These are phyloP conservation scores for Gardenia jasminoides DNA, from an alignment of 257 asterid species.

Conservation along the genomic window DNA sequence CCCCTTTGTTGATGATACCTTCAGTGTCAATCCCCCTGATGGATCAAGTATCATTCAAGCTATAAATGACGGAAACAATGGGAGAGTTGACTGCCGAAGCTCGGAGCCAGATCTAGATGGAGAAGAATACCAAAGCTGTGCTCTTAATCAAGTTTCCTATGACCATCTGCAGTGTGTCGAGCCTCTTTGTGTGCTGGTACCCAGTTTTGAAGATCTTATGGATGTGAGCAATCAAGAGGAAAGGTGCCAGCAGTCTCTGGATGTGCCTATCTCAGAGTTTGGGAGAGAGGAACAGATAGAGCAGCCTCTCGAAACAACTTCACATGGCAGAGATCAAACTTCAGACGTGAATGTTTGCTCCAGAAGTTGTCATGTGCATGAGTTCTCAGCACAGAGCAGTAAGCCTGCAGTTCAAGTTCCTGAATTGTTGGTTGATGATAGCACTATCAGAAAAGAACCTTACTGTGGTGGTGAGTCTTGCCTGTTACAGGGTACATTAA, in stretches of 20 bases:
- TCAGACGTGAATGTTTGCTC: conserved; percentile 26
- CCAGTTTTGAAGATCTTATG: conserved; percentile 25
- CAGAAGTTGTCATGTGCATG: conserved; percentile 24
- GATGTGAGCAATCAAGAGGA: conserved; percentile 28
- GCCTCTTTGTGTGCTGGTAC: conserved; percentile 25
- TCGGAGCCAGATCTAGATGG: conserved; percentile 12
- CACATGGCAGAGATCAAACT: conserved; percentile 28
- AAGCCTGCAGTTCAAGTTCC: conserved; percentile 32
- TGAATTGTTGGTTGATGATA: conserved; percentile 22
- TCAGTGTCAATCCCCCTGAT: conserved; percentile 6
- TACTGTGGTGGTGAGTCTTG: conserved; percentile 24
- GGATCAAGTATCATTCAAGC: conserved; percentile 1
- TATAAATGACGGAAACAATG: conserved; percentile 11
- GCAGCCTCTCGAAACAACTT: conserved; percentile 19
- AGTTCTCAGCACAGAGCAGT: conserved; percentile 31
- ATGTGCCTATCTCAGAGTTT: conserved; percentile 32
- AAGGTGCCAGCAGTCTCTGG: conserved; percentile 25
- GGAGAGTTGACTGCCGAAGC: conserved; percentile 13
- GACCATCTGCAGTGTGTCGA: conserved; percentile 43
- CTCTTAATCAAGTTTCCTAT: conserved; percentile 34
- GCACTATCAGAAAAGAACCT: conserved; percentile 21
- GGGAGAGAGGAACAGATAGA: conserved; percentile 18
- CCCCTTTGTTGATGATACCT: conserved; percentile 19
- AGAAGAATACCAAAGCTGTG: conserved; percentile 33
- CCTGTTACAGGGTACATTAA: conserved; percentile 21